Percentiles rank a stretch among this genome's conserved stretches.
Conservation (phyloP, 441 rosid species). For the Arabidopsis lyrata region DNA sequence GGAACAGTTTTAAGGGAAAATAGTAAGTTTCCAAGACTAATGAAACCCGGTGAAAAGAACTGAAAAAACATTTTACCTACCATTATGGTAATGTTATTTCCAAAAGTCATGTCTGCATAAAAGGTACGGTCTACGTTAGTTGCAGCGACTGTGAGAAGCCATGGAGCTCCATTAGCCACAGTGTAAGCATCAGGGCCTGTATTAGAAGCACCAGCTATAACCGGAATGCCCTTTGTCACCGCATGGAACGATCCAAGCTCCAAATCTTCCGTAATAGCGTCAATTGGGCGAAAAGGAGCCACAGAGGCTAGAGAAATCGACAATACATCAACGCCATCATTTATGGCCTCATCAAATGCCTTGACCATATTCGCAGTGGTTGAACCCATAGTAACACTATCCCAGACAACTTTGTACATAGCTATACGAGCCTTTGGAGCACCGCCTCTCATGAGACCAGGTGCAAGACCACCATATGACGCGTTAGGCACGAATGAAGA, state of each 20-base stretch:
- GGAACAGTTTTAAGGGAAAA: conserved; percentile 30
- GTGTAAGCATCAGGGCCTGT: conserved; percentile 45
- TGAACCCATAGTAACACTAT: neutral
- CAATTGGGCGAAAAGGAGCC: conserved; percentile 45
- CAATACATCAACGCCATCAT: conserved; percentile 64
- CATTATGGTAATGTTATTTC: conserved; percentile 35
- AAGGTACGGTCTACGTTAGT: conserved; percentile 64
- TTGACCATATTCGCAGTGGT: conserved; percentile 40
- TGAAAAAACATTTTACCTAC: conserved; percentile 17
- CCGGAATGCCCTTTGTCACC: conserved; percentile 62
- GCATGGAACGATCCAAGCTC: conserved; percentile 74
- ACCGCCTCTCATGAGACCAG: conserved; percentile 70
- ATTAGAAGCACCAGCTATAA: conserved; percentile 60
- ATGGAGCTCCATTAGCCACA: conserved; percentile 59
- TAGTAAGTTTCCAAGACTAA: conserved; percentile 8
- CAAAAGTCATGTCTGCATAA: conserved; percentile 42
- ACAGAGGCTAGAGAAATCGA: conserved; percentile 63
- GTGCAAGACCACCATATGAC: conserved; percentile 63
- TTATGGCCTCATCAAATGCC: conserved; percentile 63
- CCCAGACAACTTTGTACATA: conserved; percentile 63
- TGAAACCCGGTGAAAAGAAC: neutral
- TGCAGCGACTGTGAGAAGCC: conserved; percentile 72
- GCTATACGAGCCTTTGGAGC: conserved; percentile 78
- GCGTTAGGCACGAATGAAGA: conserved; percentile 53
- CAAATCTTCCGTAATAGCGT: conserved; percentile 51